These are phyloP conservation scores for Jacaranda copaia DNA, from an alignment of 257 asterid genomes.

Conservation along the genomic window DNA sequence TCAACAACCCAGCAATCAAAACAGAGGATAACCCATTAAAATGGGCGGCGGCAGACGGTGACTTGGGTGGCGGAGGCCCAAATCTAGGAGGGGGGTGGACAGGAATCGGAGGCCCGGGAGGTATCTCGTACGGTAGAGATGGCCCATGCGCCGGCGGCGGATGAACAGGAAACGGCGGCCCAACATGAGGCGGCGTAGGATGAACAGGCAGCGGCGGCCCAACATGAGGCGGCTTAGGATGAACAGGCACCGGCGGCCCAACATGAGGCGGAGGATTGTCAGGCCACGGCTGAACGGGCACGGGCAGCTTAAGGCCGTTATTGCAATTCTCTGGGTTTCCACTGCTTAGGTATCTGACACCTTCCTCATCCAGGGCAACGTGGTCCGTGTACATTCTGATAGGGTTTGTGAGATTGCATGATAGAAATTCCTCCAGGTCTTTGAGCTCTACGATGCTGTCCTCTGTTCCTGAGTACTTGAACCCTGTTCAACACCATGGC, in stretches of 20 bases:
- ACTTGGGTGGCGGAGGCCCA: conserved; percentile 28
- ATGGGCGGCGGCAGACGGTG: conserved; percentile 41
- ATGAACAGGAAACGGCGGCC: not conserved
- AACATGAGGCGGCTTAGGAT: not conserved
- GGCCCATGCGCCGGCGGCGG: conserved; percentile 16
- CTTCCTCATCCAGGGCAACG: conserved; percentile 59
- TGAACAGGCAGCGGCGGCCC: conserved; percentile 34
- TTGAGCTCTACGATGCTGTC: conserved; percentile 62
- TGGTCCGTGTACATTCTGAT: conserved; percentile 58
- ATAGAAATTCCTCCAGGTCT: conserved; percentile 53
- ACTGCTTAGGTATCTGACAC: conserved; percentile 69
- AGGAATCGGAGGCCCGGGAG: conserved; percentile 9
- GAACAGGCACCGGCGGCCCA: not conserved
- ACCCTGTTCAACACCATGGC: conserved; percentile 45
- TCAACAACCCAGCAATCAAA: conserved; percentile 35
- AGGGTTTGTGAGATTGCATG: conserved; percentile 72
- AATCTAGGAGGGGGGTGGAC: conserved; percentile 17
- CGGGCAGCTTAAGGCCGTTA: conserved; percentile 69
- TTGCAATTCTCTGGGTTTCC: conserved; percentile 58
- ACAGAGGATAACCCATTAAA: conserved; percentile 20
- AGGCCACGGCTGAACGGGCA: conserved; percentile 40
- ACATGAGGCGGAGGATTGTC: not conserved
- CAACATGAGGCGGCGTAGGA: conserved; percentile 18
- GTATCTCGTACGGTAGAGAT: not conserved
- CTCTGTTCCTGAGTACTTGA: conserved; percentile 47